These are phyloP conservation scores for Handroanthus guayacan DNA, from an alignment of 257 asterid species.

Conservation along the genomic window DNA sequence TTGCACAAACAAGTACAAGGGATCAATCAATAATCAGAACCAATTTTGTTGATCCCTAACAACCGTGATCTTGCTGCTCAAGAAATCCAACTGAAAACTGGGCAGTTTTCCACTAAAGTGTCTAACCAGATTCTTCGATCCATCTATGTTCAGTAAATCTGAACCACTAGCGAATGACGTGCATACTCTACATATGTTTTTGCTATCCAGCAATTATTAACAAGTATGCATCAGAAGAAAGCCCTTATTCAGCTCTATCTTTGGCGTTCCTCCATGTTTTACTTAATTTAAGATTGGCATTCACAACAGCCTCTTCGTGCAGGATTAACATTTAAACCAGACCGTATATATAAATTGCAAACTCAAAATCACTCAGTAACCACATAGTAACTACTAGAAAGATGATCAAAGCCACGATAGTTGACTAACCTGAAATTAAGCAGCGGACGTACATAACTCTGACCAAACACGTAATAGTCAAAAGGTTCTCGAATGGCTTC, in stretches of 20 bases:
- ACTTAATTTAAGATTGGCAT: constrained; percentile 19
- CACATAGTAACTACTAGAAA: background rate
- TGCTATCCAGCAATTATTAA: background rate
- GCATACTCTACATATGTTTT: background rate
- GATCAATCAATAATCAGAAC: background rate
- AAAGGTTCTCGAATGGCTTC: constrained; percentile 82
- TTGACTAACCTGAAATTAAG: constrained; percentile 69
- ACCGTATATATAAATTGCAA: constrained; percentile 13
- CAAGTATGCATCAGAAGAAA: constrained; percentile 6
- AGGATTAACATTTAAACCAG: constrained; percentile 22
- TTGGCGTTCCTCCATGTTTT: background rate
- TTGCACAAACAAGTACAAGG: constrained; percentile 21
- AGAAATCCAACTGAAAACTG: no score
- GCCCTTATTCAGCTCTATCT: background rate
- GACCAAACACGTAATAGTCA: constrained; percentile 78
- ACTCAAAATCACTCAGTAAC: constrained; percentile 19
- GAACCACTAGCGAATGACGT: background rate
- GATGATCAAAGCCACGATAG: constrained; percentile 7
- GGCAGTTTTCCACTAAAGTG: background rate
- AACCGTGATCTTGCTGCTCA: constrained; percentile 7
- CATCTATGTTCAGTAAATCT: constrained; percentile 10
- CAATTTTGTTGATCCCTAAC: background rate
- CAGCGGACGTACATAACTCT: constrained; percentile 67
- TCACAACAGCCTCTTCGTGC: constrained; percentile 2
- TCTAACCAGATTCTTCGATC: background rate